Base-by-base conservation (phyloP, 345 rosid genomes). In the Raphanus raphanistrum region DNA sequence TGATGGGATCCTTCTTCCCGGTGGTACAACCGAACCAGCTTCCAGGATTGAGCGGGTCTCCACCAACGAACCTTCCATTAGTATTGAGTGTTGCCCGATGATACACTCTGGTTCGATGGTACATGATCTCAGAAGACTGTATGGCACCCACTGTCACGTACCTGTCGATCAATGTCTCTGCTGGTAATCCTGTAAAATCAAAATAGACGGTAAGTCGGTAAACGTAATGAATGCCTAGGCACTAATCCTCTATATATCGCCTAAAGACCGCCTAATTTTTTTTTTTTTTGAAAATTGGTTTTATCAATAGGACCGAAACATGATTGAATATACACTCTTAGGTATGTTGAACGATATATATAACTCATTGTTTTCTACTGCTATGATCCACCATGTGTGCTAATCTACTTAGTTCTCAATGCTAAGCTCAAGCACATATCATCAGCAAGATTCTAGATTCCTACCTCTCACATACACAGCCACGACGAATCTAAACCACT, bases 91-190 rank as follows among this genome's bases (percentile, higher is more conserved):
- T 84, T 95, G 99, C 32, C 99, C 99, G 5, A 95, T 88, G 57
- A 93, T 89, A 87, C 98, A 93, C 86, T 95, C 99, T 28, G 98
- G 99, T 88, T 95, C 99, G 26, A 95, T 91, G 62, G 94, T 91
- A 81, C 97, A 93, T 54, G 98, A 93, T 61, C 98, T 85, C 78
- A 95, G 68, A 66, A 91, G 98, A 85, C 89, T 74, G 82, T 89
- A 87, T 10, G 96, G 96, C 97, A 76, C 99, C 98, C 32, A 95
- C 79, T 26, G 97, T 95, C 78, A 95, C 99, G 21, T 80, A 95
- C 84, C 97, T 89, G 77, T 95, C 98, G 29, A 92, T 86, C 58
- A 82, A 79, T 70, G 98, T 95, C 76, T 86, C 91, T 0, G 99
- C 98, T 5, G 98, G 99, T 77, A 95, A 83, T 76, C 99, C 98